Evolutionary conservation across 441 rosid species (phyloP).

Genomic region (Pelargonium fulgidum): DNA sequence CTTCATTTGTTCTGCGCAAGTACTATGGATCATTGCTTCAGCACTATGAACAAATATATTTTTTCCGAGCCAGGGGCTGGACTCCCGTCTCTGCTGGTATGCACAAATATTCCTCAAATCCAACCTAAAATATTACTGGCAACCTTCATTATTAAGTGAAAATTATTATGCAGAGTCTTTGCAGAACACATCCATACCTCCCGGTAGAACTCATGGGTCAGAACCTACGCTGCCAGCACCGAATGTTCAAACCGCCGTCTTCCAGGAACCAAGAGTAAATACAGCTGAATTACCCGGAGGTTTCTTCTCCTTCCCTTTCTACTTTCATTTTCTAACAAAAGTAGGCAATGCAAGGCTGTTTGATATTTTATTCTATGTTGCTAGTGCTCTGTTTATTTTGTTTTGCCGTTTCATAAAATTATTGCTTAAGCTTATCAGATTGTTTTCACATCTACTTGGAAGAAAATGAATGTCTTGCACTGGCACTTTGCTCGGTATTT

Average conservation of each 20-base stretch:
- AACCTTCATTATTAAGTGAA: slow-evolving; percentile 6
- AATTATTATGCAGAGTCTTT: slow-evolving; percentile 26
- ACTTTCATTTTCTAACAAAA: not conserved
- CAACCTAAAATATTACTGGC: not conserved
- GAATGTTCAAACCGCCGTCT: slow-evolving; percentile 37
- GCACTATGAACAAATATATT: slow-evolving; percentile 74
- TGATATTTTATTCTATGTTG: not conserved
- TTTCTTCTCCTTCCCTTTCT: slow-evolving; percentile 15
- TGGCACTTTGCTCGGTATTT: not conserved
- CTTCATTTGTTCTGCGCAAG: slow-evolving; percentile 88
- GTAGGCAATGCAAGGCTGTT: not conserved
- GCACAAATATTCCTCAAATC: slow-evolving; percentile 3
- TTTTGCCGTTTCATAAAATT: too few relatives aligned
- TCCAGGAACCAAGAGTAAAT: slow-evolving; percentile 38
- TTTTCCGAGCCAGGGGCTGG: slow-evolving; percentile 49
- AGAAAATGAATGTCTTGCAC: not conserved
- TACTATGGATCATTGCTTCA: slow-evolving; percentile 74
- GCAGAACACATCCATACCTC: slow-evolving; percentile 26
- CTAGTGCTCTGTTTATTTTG: too few relatives aligned
- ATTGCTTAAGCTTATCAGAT: too few relatives aligned
- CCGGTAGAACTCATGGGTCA: slow-evolving; percentile 34
- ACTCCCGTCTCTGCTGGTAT: slow-evolving; percentile 43
- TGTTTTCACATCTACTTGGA: not conserved
- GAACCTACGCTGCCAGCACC: slow-evolving; percentile 34
- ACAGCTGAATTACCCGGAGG: slow-evolving; percentile 45